Evolutionary conservation across 768 basidiomycete genomes (phyloP).

Genomic region (Mycena kentingensis): DNA sequence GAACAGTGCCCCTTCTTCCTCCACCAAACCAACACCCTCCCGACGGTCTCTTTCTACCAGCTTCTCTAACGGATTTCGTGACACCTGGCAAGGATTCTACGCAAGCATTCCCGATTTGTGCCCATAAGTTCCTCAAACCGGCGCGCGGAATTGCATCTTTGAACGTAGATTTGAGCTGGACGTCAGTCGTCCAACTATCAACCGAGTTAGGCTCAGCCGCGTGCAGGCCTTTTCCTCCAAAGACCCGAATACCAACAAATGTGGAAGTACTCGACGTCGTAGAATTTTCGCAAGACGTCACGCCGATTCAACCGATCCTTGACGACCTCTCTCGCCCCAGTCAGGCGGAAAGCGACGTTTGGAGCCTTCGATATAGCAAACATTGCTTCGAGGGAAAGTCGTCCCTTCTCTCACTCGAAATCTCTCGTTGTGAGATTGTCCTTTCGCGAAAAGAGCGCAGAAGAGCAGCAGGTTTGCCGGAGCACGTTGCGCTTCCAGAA

Average conservation of each 20-base stretch:
- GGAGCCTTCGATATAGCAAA: slow-evolving; percentile 17
- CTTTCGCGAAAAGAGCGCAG: slow-evolving; percentile 45
- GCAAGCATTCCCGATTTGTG: slow-evolving; percentile 2
- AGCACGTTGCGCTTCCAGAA: too few species aligned
- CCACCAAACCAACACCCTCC: slow-evolving; percentile 51
- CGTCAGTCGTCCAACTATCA: slow-evolving; percentile 41
- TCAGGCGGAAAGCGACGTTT: slow-evolving; percentile 15
- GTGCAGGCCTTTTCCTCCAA: slow-evolving; percentile 52
- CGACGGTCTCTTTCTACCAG: slow-evolving; percentile 36
- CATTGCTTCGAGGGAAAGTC: not conserved
- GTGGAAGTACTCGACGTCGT: slow-evolving; percentile 34
- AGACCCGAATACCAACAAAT: slow-evolving; percentile 37
- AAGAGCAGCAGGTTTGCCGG: slow-evolving; percentile 25
- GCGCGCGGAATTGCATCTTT: slow-evolving; percentile 61
- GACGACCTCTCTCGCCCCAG: not conserved
- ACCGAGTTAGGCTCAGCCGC: slow-evolving; percentile 2
- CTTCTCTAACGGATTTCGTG: slow-evolving; percentile 30
- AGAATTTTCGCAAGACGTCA: slow-evolving; percentile 18
- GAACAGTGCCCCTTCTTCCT: slow-evolving; percentile 55
- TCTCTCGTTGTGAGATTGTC: slow-evolving; percentile 35
- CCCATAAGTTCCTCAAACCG: slow-evolving; percentile 47
- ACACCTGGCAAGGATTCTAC: slow-evolving; percentile 25
- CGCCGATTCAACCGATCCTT: slow-evolving; percentile 3
- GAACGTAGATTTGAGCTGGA: slow-evolving; percentile 66
- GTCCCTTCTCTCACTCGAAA: slow-evolving; percentile 4